These are phyloP conservation scores for Fusarium setosum DNA, from an alignment of 2,329 filamentous ascomycete genomes.

Conservation along the genomic window DNA sequence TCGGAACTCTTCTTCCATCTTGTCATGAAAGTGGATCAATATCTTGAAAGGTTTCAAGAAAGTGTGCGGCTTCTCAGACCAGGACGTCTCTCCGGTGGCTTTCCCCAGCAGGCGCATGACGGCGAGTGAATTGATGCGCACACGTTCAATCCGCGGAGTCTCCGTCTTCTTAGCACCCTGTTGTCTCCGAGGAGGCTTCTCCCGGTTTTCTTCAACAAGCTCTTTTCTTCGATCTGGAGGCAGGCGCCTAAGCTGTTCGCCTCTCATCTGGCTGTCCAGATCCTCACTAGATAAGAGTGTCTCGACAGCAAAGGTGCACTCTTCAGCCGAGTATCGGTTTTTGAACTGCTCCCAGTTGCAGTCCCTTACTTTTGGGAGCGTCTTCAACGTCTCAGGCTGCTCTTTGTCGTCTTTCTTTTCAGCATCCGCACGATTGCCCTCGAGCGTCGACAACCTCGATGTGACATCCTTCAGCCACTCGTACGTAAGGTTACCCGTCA, in stretches of 20 bases:
- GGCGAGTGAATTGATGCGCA: neutral
- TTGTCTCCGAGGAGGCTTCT: neutral
- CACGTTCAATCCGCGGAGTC: neutral
- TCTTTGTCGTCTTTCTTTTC: neutral
- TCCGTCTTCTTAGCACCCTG: neutral
- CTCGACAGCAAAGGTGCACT: neutral
- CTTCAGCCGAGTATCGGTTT: neutral
- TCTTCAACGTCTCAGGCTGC: neutral
- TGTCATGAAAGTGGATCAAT: neutral
- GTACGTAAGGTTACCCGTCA: neutral
- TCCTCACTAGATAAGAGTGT: neutral
- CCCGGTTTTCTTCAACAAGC: neutral
- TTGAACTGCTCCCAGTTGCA: constrained; percentile 7
- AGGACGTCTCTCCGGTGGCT: neutral
- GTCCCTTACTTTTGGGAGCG: neutral
- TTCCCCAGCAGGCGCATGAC: neutral
- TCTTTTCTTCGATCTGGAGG: neutral
- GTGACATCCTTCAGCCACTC: neutral
- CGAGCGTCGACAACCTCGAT: neutral
- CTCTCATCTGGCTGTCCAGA: neutral
- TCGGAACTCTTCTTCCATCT: neutral
- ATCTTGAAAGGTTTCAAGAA: neutral
- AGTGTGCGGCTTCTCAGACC: neutral
- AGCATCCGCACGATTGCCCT: neutral
- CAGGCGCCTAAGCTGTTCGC: neutral